phyloP scores from a whole-genome alignment of 805 yeast species.

The Yarrowia divulgata region DNA sequence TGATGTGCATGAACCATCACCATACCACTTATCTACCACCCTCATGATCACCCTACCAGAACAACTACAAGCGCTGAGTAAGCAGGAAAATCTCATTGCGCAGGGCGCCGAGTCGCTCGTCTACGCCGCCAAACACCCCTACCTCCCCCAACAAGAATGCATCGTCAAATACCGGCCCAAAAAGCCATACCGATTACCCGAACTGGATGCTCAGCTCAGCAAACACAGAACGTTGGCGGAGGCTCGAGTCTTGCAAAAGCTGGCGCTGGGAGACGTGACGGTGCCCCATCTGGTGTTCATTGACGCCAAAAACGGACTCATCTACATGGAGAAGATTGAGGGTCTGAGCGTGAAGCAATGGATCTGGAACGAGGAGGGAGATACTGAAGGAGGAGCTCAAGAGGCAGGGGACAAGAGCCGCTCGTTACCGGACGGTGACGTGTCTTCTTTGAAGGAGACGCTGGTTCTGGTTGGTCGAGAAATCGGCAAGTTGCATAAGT shows the following conservation, averaged over 20 bases:
- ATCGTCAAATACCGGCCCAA: slow-evolving; percentile 87
- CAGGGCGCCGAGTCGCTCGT: slow-evolving; percentile 95
- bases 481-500: slow-evolving; percentile 73
- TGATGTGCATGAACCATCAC: background rate
- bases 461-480: slow-evolving; percentile 64
- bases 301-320: slow-evolving; percentile 79
- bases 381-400: slow-evolving; percentile 31
- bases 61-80: background rate
- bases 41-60: slow-evolving; percentile 32
- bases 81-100: slow-evolving; percentile 57
- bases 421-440: slow-evolving; percentile 10
- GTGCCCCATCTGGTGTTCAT: slow-evolving; percentile 78
- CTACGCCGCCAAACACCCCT: slow-evolving; percentile 71
- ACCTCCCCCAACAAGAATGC: slow-evolving; percentile 52
- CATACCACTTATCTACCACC: background rate
- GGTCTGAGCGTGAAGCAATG: slow-evolving; percentile 48
- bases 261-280: slow-evolving; percentile 59
- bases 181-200: slow-evolving; percentile 88
- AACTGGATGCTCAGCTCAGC: slow-evolving; percentile 76
- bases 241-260: slow-evolving; percentile 73
- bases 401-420: slow-evolving; percentile 18
- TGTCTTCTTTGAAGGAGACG: slow-evolving; percentile 42
- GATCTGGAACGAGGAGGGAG: slow-evolving; percentile 49
- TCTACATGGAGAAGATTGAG: slow-evolving; percentile 88
- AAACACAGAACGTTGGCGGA: slow-evolving; percentile 85